Evolutionary conservation across 345 rosid species (phyloP), one percentile per base, ranked within the genome.

Genomic region (Linum trigynum): DNA sequence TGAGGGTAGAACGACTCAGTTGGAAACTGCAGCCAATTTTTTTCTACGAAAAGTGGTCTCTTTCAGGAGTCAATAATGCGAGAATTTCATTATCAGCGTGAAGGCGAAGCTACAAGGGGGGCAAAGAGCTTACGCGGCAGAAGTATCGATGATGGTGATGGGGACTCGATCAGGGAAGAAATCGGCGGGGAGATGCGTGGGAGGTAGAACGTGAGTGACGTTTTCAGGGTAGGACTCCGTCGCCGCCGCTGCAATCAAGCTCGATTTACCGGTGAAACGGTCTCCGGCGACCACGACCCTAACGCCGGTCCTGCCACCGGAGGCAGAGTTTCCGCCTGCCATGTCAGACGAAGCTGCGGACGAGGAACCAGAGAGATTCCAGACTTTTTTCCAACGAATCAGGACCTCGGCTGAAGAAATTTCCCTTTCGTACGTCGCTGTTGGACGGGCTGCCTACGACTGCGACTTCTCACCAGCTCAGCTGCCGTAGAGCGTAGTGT

Each of bases 101-200:
- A 23, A 23, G 32, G 32, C 32, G 32, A 23, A 23, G 32, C 32
- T 23, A 23, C 32, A n/a, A 12, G 43, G 42, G 66, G 4, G 16
- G 1, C 15, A 39, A 35, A 3, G 67, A 57, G 48, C 42, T 32
- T 68, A 89, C 97, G 84, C 78, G 36, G 97, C 79, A 60, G 94
- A 85, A 78, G 89, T 87, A 62, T 90, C 97, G 70, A 90, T 73
- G 83, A 90, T 81, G 66, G 89, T 90, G 76, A 87, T 76, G 41
- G 97, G 91, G 51, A 90, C 76, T 61, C 63, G 78, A 79, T 87
- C 95, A 61, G 97, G 90, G 64, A 75, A 87, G 65, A 77, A 76
- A 71, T 87, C 85, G 38, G 86, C 77, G 14, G 97, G 95, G 40
- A 90, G 94, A 57, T 88, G 84, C 67, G 81, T 85, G 7, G 91